These are phyloP conservation scores for Ambrosia hybrid DNA, from an alignment of 140 eudicot species.

Conservation along the genomic window DNA sequence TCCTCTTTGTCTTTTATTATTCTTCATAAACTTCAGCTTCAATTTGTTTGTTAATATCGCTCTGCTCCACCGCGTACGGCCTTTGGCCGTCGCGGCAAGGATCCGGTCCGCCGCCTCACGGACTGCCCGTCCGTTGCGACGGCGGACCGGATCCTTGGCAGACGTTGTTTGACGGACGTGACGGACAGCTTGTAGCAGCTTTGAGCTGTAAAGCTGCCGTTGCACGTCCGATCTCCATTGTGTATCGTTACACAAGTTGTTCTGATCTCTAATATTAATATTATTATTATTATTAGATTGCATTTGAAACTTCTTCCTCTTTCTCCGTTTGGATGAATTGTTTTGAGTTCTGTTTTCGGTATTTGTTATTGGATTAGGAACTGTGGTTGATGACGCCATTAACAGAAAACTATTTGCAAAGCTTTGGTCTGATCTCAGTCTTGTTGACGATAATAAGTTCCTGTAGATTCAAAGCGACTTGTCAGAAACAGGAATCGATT, in stretches of 20 bases:
- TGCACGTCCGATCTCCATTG: slow-evolving; percentile 68
- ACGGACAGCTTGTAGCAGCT: slow-evolving; percentile 75
- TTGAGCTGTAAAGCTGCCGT: slow-evolving; percentile 75
- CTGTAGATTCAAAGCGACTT: slow-evolving; percentile 46
- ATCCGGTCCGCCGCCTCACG: slow-evolving; percentile 83
- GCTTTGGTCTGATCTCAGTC: slow-evolving; percentile 14
- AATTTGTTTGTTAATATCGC: slow-evolving; percentile 70
- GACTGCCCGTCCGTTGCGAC: slow-evolving; percentile 38
- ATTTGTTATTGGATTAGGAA: slow-evolving; percentile 55
- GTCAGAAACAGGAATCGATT: slow-evolving; percentile 33
- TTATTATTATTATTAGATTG: slow-evolving; percentile 12
- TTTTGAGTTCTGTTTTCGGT: slow-evolving; percentile 44
- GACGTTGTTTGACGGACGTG: slow-evolving; percentile 61
- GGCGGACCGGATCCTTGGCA: slow-evolving; percentile 11
- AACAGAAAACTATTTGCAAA: slow-evolving; percentile 12
- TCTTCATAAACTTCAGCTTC: slow-evolving; percentile 63
- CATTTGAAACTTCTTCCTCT: slow-evolving; percentile 44
- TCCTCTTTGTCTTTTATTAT: slow-evolving; percentile 37
- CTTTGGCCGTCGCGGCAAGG: slow-evolving; percentile 75
- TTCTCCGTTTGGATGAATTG: slow-evolving; percentile 50
- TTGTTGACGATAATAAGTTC: slow-evolving; percentile 28
- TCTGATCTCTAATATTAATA: no score
- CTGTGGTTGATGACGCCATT: slow-evolving; percentile 57
- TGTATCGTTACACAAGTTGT: slow-evolving; percentile 1
- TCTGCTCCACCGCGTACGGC: slow-evolving; percentile 88